A percentile compares a stretch with the other conserved stretches of the same genome.
These are phyloP conservation scores for Cladophialophora immunda DNA, from an alignment of 2,329 filamentous ascomycete species.

Conservation along the genomic window DNA sequence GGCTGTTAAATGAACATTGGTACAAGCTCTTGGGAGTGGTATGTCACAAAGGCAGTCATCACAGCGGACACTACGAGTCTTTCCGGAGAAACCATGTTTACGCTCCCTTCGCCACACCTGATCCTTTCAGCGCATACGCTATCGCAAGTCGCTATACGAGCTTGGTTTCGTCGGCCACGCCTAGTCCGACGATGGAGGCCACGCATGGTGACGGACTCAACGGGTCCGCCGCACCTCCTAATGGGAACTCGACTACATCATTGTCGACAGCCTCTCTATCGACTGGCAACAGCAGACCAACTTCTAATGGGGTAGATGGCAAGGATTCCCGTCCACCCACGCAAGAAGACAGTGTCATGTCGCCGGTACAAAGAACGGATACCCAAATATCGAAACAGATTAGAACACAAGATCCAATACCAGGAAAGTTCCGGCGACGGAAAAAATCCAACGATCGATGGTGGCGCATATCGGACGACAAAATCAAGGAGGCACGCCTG, in stretches of 20 bases:
- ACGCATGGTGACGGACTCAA: constrained; percentile 44
- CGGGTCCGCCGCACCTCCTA: constrained; percentile 44
- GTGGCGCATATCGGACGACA: constrained; percentile 99
- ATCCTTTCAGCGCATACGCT: constrained; percentile 77
- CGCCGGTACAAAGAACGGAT: constrained; percentile 31
- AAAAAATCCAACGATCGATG: constrained; percentile 76
- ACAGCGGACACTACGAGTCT: constrained; percentile 96
- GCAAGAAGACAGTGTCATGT: constrained; percentile 22
- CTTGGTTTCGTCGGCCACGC: constrained; percentile 58
- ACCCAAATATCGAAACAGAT: constrained; percentile 38
- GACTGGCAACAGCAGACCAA: constrained; percentile 33
- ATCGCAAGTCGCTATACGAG: constrained; percentile 72
- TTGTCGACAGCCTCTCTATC: constrained; percentile 36
- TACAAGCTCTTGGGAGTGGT: constrained; percentile 89
- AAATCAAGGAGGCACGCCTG: constrained; percentile 93
- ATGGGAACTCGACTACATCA: constrained; percentile 34
- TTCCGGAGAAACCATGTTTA: constrained; percentile 86
- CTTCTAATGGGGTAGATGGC: constrained; percentile 25
- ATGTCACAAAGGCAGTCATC: constrained; percentile 93
- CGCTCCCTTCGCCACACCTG: constrained; percentile 81
- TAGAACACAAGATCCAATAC: constrained; percentile 39
- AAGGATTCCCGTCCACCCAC: not conserved
- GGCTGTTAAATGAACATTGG: constrained; percentile 76
- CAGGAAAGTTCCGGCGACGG: constrained; percentile 59
- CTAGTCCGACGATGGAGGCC: constrained; percentile 58